These are phyloP conservation scores for Zhuliangozyma parablackwelliae DNA, from an alignment of 1,139 yeast species.

Conservation along the genomic window DNA sequence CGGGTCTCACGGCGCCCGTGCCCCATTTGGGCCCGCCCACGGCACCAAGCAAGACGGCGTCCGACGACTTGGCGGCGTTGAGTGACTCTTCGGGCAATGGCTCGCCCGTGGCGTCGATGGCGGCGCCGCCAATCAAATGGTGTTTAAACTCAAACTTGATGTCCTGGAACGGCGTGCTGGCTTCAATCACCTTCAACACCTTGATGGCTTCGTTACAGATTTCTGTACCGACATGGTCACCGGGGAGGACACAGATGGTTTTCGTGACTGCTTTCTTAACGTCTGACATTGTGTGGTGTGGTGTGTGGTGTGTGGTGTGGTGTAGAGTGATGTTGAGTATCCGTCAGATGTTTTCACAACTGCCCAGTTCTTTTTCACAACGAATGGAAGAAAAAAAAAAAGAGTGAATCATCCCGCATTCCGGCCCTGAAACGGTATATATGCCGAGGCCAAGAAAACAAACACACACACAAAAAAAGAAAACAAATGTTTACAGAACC, in stretches of 20 bases:
- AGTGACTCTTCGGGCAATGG: slow-evolving; percentile 89
- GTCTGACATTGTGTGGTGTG: neutral
- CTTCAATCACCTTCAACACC: slow-evolving; percentile 75
- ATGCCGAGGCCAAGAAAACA: too few relatives aligned
- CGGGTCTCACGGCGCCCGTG: slow-evolving; percentile 91
- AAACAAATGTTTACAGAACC: too few relatives aligned
- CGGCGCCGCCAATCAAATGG: slow-evolving; percentile 96
- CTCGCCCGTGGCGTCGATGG: slow-evolving; percentile 91
- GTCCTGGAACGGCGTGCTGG: slow-evolving; percentile 48
- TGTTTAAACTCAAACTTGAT: slow-evolving; percentile 71
- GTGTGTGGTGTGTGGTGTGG: neutral
- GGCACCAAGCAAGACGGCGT: slow-evolving; percentile 93
- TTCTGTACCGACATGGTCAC: slow-evolving; percentile 96
- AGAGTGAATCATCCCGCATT: too few relatives aligned
- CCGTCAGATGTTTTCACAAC: neutral
- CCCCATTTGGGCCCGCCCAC: slow-evolving; percentile 99
- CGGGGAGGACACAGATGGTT: slow-evolving; percentile 83
- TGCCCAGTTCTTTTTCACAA: neutral
- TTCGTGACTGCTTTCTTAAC: slow-evolving; percentile 32
- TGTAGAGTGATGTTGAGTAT: neutral
- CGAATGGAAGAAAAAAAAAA: too few relatives aligned
- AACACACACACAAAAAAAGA: too few relatives aligned
- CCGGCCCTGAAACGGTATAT: too few relatives aligned
- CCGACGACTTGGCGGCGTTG: slow-evolving; percentile 80
- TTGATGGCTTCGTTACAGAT: slow-evolving; percentile 86